Conservation (phyloP, 192 early-diverging fungal species). For the Entomortierella chlamydospora region DNA sequence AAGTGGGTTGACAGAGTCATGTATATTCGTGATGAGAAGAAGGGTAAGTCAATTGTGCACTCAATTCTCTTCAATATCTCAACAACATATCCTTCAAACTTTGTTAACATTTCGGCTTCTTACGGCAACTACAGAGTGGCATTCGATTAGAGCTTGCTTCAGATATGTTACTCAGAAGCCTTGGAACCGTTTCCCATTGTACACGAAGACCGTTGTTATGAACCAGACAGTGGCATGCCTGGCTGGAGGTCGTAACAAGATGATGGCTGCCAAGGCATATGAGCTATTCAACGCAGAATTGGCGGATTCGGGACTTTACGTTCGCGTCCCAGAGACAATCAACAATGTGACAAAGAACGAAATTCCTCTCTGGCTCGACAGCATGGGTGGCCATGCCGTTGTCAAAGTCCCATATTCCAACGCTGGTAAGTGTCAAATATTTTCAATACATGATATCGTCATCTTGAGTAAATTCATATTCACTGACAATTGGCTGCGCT, state of each 20-base stretch:
- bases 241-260: slow-evolving; percentile 91
- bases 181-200: slow-evolving; percentile 86
- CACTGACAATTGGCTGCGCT: neutral
- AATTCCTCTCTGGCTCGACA: slow-evolving; percentile 84
- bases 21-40: slow-evolving; percentile 71
- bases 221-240: slow-evolving; percentile 87
- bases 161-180: slow-evolving; percentile 91
- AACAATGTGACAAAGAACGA: slow-evolving; percentile 85
- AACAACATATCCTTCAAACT: too few relatives aligned
- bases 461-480: too few relatives aligned
- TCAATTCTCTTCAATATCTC: too few relatives aligned
- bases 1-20: slow-evolving; percentile 83
- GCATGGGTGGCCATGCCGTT: slow-evolving; percentile 89
- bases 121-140: slow-evolving; percentile 66
- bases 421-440: slow-evolving; percentile 65
- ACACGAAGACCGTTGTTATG: slow-evolving; percentile 80
- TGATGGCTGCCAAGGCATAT: slow-evolving; percentile 90
- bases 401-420: slow-evolving; percentile 90
- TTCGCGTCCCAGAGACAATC: slow-evolving; percentile 86
- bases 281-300: slow-evolving; percentile 88
- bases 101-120: neutral
- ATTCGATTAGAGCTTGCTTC: slow-evolving; percentile 88
- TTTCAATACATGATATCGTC: too few relatives aligned
- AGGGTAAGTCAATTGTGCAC: slow-evolving; percentile 37
- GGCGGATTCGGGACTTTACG: slow-evolving; percentile 71